Conservation (phyloP, 1,284 basidiomycete genomes). For the Cryptococcus maquisensis region DNA sequence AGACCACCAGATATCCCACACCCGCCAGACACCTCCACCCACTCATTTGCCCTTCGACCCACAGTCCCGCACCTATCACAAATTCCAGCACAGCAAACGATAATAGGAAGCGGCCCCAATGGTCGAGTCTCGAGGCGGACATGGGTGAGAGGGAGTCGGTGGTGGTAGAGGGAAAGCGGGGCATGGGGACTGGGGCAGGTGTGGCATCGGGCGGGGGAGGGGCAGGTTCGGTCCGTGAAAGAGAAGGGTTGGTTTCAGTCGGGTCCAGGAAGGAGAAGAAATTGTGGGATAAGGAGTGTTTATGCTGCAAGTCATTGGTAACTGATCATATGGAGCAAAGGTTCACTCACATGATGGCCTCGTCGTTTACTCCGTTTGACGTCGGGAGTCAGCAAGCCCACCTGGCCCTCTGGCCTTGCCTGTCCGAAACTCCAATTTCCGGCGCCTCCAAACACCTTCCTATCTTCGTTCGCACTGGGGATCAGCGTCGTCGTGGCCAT, state of each 20-base stretch:
- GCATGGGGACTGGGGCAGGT: slow-evolving; percentile 32
- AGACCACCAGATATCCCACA: slow-evolving; percentile 91
- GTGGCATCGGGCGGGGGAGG: slow-evolving; percentile 20
- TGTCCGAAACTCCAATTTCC: slow-evolving; percentile 32
- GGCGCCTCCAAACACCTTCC: slow-evolving; percentile 27
- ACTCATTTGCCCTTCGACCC: slow-evolving; percentile 85
- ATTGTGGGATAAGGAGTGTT: slow-evolving; percentile 88
- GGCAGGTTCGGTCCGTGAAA: slow-evolving; percentile 22
- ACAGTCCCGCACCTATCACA: slow-evolving; percentile 58
- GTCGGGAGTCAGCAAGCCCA: slow-evolving; percentile 18
- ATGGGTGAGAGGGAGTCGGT: slow-evolving; percentile 27
- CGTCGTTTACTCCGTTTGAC: slow-evolving; percentile 55
- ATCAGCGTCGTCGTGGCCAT: slow-evolving; percentile 18
- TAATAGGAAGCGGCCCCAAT: slow-evolving; percentile 45
- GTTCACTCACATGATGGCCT: slow-evolving; percentile 62
- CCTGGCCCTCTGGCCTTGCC: slow-evolving; percentile 11
- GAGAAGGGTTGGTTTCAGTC: slow-evolving; percentile 41
- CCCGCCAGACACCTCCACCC: slow-evolving; percentile 85
- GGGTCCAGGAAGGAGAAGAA: slow-evolving; percentile 85
- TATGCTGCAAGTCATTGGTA: slow-evolving; percentile 54
- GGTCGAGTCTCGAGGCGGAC: slow-evolving; percentile 39
- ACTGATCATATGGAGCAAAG: neutral
- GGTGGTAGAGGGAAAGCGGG: slow-evolving; percentile 17
- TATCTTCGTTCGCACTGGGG: slow-evolving; percentile 24
- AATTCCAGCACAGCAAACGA: slow-evolving; percentile 51